These are phyloP conservation scores for Pseudogymnoascus pannorum DNA, from an alignment of 2,329 filamentous ascomycete species.

Conservation along the genomic window DNA sequence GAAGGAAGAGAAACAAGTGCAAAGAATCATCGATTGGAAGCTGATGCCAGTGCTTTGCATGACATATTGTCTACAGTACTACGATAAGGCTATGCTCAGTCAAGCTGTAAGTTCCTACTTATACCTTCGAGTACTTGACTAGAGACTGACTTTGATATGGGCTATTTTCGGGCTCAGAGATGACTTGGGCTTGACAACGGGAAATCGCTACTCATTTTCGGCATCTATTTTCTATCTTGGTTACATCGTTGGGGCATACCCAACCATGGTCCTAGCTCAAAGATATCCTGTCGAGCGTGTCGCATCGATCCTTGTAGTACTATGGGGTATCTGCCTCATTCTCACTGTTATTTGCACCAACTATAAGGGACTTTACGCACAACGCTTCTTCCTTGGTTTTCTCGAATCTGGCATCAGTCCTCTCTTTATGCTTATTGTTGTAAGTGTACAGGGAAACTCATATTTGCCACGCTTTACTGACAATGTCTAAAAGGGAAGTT, in stretches of 20 bases:
- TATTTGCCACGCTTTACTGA: neutral
- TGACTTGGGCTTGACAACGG: slow-evolving; percentile 34
- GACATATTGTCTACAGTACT: slow-evolving; percentile 41
- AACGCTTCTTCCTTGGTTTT: slow-evolving; percentile 49
- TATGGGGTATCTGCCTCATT: slow-evolving; percentile 35
- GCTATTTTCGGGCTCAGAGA: slow-evolving; percentile 36
- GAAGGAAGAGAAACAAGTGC: slow-evolving; percentile 36
- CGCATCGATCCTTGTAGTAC: slow-evolving; percentile 25
- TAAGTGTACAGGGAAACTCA: slow-evolving; percentile 12
- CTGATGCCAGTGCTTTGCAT: slow-evolving; percentile 40
- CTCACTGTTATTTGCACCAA: slow-evolving; percentile 32
- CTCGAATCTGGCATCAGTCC: slow-evolving; percentile 50
- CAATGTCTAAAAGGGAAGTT: slow-evolving; percentile 21
- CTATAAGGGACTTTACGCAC: slow-evolving; percentile 34
- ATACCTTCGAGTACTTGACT: neutral
- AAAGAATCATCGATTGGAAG: slow-evolving; percentile 36
- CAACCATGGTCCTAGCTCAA: slow-evolving; percentile 33
- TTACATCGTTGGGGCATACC: slow-evolving; percentile 41
- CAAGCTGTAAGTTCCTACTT: slow-evolving; percentile 36
- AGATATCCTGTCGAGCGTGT: slow-evolving; percentile 40
- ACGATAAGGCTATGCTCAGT: slow-evolving; percentile 46
- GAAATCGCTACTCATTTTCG: slow-evolving; percentile 38
- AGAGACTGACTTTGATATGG: slow-evolving; percentile 18
- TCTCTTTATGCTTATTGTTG: slow-evolving; percentile 47
- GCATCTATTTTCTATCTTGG: slow-evolving; percentile 43